Evolutionary conservation across 2,329 filamentous ascomycete species (phyloP).

Genomic region (Phialophora macrospora): DNA sequence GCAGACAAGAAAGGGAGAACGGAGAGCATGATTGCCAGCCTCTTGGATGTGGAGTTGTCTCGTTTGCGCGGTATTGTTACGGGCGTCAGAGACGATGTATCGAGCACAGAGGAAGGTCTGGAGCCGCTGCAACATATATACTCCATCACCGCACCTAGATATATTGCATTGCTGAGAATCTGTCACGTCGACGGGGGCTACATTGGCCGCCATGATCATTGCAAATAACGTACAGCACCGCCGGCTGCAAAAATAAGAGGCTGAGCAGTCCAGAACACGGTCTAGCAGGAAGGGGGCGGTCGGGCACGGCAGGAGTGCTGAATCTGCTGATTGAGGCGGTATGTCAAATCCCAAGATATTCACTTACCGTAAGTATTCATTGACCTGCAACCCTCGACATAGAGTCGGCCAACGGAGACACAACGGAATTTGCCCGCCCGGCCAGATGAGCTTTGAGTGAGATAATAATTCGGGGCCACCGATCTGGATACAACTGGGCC

Average conservation of each 20-base stretch:
- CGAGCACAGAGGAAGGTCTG: not conserved
- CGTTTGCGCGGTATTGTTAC: too few species aligned
- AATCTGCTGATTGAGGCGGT: too few species aligned
- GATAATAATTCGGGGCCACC: too few species aligned
- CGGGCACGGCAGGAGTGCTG: too few species aligned
- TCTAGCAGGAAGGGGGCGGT: not conserved
- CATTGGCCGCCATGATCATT: not conserved
- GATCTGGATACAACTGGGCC: too few species aligned
- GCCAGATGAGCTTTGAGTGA: too few species aligned
- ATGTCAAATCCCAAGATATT: too few species aligned
- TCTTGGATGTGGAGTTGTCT: not conserved
- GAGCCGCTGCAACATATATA: not conserved
- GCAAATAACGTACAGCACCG: not conserved
- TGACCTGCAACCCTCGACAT: too few species aligned
- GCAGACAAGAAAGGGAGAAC: not conserved
- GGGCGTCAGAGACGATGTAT: not conserved
- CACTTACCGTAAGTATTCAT: too few species aligned
- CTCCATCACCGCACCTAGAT: not conserved
- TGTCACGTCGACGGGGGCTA: not conserved
- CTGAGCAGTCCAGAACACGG: not conserved
- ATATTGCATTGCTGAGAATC: not conserved
- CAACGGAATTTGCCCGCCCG: too few species aligned
- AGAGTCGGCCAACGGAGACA: too few species aligned
- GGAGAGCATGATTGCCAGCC: not conserved
- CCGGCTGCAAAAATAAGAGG: not conserved